Conservation (phyloP, 1,284 basidiomycete genomes). For the Ceratobasidium sp. region DNA sequence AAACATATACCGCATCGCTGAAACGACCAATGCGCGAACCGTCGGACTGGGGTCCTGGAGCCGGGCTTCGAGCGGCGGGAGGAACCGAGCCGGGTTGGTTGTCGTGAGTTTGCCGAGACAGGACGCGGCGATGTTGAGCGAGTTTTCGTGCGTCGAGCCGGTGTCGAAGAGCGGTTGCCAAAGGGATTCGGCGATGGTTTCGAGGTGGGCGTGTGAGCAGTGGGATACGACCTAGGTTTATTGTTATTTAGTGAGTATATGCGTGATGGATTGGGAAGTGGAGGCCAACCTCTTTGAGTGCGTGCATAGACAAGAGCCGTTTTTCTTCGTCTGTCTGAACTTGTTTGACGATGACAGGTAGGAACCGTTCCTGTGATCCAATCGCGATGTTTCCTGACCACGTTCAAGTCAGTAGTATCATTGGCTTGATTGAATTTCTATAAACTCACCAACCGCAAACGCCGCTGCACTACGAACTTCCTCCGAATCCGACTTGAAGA, state of each 20-base stretch:
- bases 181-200: constrained; percentile 84
- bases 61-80: constrained; percentile 90
- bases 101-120: constrained; percentile 96
- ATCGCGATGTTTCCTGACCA: constrained; percentile 91
- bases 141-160: constrained; percentile 87
- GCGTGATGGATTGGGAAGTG: neutral
- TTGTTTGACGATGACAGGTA: constrained; percentile 86
- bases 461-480: constrained; percentile 89
- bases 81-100: constrained; percentile 87
- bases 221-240: constrained; percentile 84
- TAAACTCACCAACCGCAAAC: constrained; percentile 82
- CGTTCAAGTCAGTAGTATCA: neutral
- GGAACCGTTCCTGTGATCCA: constrained; percentile 86
- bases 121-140: constrained; percentile 94
- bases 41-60: constrained; percentile 76
- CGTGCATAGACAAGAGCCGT: constrained; percentile 87
- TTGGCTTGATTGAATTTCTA: neutral
- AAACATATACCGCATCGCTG: constrained; percentile 95
- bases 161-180: constrained; percentile 93
- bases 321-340: constrained; percentile 83
- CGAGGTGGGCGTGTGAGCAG: constrained; percentile 84
- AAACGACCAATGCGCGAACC: constrained; percentile 89
- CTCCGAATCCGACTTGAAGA: constrained; percentile 82
- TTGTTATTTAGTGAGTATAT: constrained; percentile 31
- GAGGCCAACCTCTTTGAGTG: constrained; percentile 84